Evolutionary conservation across 2,329 filamentous ascomycete genomes (phyloP).

Genomic region (Harringtonia lauricola): DNA sequence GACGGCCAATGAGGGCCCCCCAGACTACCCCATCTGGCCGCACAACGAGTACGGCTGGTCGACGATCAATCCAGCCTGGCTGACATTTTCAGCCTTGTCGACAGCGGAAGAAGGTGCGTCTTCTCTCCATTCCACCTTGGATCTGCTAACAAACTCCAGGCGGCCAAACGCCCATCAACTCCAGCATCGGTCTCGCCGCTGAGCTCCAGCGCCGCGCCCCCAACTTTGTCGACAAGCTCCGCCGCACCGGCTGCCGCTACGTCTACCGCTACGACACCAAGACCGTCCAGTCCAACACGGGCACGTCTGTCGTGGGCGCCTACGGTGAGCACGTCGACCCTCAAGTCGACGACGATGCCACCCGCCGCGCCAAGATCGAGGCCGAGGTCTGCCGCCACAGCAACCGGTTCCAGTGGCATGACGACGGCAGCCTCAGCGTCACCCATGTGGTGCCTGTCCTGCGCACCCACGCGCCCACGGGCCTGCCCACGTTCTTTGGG

Average conservation of each 20-base stretch:
- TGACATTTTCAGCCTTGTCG: constrained; percentile 15
- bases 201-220: constrained; percentile 11
- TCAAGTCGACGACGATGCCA: constrained; percentile 12
- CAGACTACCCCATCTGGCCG: constrained; percentile 14
- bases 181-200: constrained; percentile 13
- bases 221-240: constrained; percentile 13
- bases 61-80: constrained; percentile 16
- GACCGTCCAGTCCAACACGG: constrained; percentile 1
- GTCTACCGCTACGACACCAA: constrained; percentile 1
- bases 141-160: no score
- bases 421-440: constrained; percentile 15
- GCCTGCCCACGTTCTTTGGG: constrained; percentile 12
- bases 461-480: neutral
- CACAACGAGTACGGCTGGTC: constrained; percentile 17
- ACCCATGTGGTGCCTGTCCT: constrained; percentile 14
- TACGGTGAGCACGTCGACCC: constrained; percentile 14
- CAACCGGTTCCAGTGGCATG: constrained; percentile 4
- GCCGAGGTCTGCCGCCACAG: constrained; percentile 10
- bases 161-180: constrained; percentile 15
- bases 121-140: no score
- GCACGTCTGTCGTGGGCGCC: constrained; percentile 14
- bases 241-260: constrained; percentile 10
- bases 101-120: no score
- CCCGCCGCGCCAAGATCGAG: constrained; percentile 13
- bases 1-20: constrained; percentile 18